Evolutionary conservation across 352 stramenopile species (phyloP).

Genomic region (Globisporangium solare): DNA sequence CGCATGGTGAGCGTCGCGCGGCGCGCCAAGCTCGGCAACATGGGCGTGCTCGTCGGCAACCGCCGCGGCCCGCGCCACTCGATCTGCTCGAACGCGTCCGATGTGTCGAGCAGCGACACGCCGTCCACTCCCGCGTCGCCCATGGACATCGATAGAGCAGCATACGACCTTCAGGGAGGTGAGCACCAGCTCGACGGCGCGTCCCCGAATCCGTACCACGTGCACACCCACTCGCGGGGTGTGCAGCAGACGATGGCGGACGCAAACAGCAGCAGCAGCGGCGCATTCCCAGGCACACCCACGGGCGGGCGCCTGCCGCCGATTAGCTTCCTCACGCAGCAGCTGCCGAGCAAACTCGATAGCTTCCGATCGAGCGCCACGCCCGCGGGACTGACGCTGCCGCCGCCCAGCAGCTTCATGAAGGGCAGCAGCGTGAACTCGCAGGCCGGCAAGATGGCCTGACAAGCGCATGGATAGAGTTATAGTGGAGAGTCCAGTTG

Average conservation of each 20-base stretch:
- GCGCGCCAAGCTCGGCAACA: constrained; percentile 63
- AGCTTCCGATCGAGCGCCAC: constrained; percentile 46
- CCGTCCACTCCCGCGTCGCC: constrained; percentile 29
- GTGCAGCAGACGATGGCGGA: background rate
- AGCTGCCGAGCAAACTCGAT: constrained; percentile 53
- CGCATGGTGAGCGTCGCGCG: constrained; percentile 73
- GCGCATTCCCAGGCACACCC: constrained; percentile 16
- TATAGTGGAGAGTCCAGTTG: too few species aligned
- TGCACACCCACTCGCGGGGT: constrained; percentile 11
- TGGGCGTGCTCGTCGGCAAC: constrained; percentile 27
- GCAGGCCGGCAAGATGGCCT: constrained; percentile 56
- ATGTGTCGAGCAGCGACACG: constrained; percentile 23
- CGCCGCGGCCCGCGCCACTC: constrained; percentile 15
- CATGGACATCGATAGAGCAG: constrained; percentile 24
- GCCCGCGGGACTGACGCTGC: constrained; percentile 20
- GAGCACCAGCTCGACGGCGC: constrained; percentile 8
- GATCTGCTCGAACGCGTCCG: constrained; percentile 24
- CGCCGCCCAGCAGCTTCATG: constrained; percentile 53
- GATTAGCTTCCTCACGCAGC: constrained; percentile 72
- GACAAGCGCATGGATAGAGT: constrained; percentile 8
- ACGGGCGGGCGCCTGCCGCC: constrained; percentile 44
- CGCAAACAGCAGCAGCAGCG: background rate
- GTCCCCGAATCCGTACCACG: constrained; percentile 9
- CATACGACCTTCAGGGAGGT: background rate
- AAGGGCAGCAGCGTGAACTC: constrained; percentile 23